Base-by-base conservation (phyloP, 352 stramenopile species). In the Pythium rhizo-oryzae region DNA sequence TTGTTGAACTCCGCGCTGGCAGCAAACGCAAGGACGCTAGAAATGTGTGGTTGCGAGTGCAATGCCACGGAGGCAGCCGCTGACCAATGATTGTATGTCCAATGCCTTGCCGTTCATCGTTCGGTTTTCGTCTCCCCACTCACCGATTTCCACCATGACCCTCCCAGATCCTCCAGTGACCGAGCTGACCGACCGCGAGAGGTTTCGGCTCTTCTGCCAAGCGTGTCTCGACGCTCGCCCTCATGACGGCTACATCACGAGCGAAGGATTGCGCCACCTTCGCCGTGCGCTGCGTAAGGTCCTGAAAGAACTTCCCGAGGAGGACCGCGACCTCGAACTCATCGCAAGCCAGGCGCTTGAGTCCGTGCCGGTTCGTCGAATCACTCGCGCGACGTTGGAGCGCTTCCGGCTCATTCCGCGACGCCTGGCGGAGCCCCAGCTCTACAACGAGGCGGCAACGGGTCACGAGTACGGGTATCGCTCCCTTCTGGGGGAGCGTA, bases 401-500 rank as follows among this genome's bases (percentile, higher is more conserved):
- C 16, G 56, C 0, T 62, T 59, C 16, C 53, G 53, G 6, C 56
- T 53, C 1, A 63, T 55, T 19, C 57, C 41, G 1, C 37, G 57
- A 1, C 43, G 30, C 12, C 12, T 55, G 7, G 57, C 43, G 3
- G 41, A 61, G 37, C 44, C 43, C 3, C 23, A 55, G 43, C 44
- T 55, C 2, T 62, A 28, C 35, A 12, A 1, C 1, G 47, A 18
- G 1, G 50, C 23, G 21, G 50, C 50, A 18, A 8, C 50, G 6
- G 58, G 58, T 8, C 28, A 65, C 58, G 44, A 65, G 58, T 55
- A 50, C 25, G 30, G 4, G 8, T 65, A 65, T 15, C 30, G 58
- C 15, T 44, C 43, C 4, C 47, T 57, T 16, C 43, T 65, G 24
- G 44, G 33, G 8, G 43, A 65, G 46, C 30, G 44, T 11, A 65